Evolutionary conservation across 306 rosid species (phyloP).

Genomic region (Vigna angularis): DNA sequence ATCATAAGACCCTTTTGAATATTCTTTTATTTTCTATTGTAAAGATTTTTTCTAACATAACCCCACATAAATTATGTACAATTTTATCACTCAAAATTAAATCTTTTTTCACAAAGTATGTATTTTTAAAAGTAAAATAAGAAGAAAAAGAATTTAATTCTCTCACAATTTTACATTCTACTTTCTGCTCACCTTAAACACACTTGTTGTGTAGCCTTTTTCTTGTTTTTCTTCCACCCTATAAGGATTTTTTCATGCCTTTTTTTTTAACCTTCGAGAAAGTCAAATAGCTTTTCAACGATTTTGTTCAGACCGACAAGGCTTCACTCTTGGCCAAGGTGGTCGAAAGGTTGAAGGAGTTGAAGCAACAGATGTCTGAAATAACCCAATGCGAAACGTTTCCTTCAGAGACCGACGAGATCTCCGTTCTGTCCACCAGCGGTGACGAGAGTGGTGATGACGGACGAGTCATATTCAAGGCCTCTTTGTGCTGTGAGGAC

Average conservation of each 20-base stretch:
- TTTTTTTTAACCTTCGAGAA: background rate
- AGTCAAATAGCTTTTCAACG: slow-evolving; percentile 17
- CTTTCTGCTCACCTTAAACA: no score
- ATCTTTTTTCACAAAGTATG: no score
- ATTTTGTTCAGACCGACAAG: slow-evolving; percentile 77
- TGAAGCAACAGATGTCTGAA: slow-evolving; percentile 71
- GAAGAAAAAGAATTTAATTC: no score
- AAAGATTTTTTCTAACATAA: no score
- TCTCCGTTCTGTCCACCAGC: slow-evolving; percentile 63
- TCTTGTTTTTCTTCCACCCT: background rate
- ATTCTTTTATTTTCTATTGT: background rate
- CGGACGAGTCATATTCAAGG: slow-evolving; percentile 76
- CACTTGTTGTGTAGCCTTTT: no score
- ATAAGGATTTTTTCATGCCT: slow-evolving; percentile 1
- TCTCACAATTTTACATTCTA: no score
- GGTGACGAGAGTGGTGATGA: slow-evolving; percentile 38
- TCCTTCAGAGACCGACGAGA: slow-evolving; percentile 89
- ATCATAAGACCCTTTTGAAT: background rate
- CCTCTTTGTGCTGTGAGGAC: slow-evolving; percentile 91
- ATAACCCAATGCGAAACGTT: slow-evolving; percentile 67
- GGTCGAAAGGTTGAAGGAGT: slow-evolving; percentile 83
- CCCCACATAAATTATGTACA: background rate
- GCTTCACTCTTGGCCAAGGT: slow-evolving; percentile 94
- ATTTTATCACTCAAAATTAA: background rate
- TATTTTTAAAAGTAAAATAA: no score